Percentiles rank a stretch among this genome's conserved stretches.
Conservation (phyloP, 1,139 yeast genomes). For the Blastobotrys illinoisensis region DNA sequence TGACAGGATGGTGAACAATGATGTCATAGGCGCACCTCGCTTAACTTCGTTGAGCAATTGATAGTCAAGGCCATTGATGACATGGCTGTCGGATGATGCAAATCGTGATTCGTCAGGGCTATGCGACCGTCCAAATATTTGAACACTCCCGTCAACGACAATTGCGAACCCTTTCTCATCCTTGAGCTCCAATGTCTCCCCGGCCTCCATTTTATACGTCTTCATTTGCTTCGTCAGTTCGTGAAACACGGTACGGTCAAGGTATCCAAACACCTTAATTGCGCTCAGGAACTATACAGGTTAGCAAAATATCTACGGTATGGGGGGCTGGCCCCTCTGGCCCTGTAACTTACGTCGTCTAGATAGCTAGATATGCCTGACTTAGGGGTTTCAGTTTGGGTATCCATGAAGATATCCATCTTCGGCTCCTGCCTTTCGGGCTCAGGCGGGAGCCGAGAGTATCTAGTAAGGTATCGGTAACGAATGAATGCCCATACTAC, state of each 20-base stretch:
- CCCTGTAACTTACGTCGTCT: constrained; percentile 46
- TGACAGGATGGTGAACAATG: constrained; percentile 73
- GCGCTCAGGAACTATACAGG: constrained; percentile 58
- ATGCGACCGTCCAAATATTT: constrained; percentile 59
- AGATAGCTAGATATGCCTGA: constrained; percentile 52
- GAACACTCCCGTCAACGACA: constrained; percentile 89
- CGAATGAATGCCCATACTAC: constrained; percentile 41
- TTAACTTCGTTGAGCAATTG: constrained; percentile 80
- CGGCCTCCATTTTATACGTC: constrained; percentile 73
- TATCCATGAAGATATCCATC: constrained; percentile 39
- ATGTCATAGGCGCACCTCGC: constrained; percentile 78
- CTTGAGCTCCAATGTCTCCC: constrained; percentile 68
- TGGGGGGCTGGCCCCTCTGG: background rate
- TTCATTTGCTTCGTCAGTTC: constrained; percentile 90
- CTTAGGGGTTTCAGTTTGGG: constrained; percentile 34
- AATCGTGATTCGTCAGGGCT: constrained; percentile 16
- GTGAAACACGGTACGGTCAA: constrained; percentile 85
- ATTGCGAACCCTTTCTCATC: constrained; percentile 81
- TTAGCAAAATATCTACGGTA: background rate
- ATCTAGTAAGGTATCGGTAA: constrained; percentile 46
- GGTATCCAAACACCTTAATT: constrained; percentile 87
- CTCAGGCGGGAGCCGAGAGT: constrained; percentile 49
- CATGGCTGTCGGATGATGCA: constrained; percentile 12
- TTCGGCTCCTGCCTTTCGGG: constrained; percentile 41
- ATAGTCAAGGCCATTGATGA: constrained; percentile 51